Percentiles rank a stretch among this genome's conserved stretches.
These are phyloP conservation scores for Sequoiadendron giganteum DNA, from an alignment of 75 land plant species.

Conservation along the genomic window DNA sequence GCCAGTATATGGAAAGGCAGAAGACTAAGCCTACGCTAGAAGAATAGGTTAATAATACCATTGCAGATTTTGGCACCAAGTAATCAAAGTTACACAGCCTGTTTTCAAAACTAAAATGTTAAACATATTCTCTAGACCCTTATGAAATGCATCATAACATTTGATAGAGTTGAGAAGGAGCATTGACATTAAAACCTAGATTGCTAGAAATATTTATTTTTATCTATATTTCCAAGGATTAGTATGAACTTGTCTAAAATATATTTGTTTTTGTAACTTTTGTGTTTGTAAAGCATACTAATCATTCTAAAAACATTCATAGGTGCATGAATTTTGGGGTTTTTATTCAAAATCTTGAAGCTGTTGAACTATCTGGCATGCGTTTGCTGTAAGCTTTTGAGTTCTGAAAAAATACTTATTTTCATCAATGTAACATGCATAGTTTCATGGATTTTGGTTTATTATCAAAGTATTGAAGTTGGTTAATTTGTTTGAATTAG, in stretches of 20 bases:
- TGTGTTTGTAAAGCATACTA: background rate
- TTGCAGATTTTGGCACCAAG: background rate
- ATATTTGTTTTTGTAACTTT: background rate
- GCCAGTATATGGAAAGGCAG: too few species aligned
- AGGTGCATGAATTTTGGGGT: background rate
- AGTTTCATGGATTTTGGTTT: background rate
- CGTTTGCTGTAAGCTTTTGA: background rate
- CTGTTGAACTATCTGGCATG: background rate
- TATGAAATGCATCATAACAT: background rate
- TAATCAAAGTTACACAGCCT: background rate
- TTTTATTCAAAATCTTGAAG: background rate
- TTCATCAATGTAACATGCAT: background rate
- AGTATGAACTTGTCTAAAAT: background rate
- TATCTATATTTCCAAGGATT: background rate
- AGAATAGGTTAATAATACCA: background rate
- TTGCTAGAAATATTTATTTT: background rate
- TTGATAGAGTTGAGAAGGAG: background rate
- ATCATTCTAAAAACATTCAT: background rate
- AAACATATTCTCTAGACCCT: background rate
- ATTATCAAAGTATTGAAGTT: background rate
- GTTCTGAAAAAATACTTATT: background rate
- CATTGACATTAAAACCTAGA: background rate
- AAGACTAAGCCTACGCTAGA: too few species aligned
- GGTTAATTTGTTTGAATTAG: background rate
- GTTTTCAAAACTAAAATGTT: background rate